Base-by-base conservation (phyloP, 352 stramenopile species). In the Globisporangium nagaii region DNA sequence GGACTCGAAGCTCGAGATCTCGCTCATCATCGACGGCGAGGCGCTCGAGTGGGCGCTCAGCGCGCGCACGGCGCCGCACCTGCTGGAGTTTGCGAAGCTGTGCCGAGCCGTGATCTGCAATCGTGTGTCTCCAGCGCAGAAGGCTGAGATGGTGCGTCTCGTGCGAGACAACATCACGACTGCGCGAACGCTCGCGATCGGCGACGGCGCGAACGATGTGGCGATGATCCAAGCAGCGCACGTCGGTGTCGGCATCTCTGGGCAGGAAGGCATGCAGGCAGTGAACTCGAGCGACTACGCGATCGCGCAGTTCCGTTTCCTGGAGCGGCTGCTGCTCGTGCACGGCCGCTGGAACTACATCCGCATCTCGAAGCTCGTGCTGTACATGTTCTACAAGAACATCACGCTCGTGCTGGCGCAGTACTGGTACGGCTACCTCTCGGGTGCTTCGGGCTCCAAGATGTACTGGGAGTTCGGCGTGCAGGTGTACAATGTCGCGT, bases 331-430 rank as follows among this genome's bases (percentile, higher is more conserved):
- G 17, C 69, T 98, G 35, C 63, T 98, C 4, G 81, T 98, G 24
- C 94, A 98, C 63, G 94, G 94, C 19, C 71, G 84, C 13, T 95
- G 86, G 79, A 96, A 94, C 65, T 97, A 97, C 66, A 81, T 91
- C 35, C 84, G 93, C 31, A 90, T 95, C 50, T 93, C 88, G 31
- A 95, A 95, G 53, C 62, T 98, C 12, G 79, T 97, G 19, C 62
- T 93, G 30, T 97, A 96, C 71, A 95, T 92, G 66, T 97, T 98
- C 62, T 97, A 96, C 75, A 98, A 98, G 67, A 98, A 97, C 73
- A 92, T 96, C 46, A 89, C 93, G 13, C 73, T 97, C 17, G 88
- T 96, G 40, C 54, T 97, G 15, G 72, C 71, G 15, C 81, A 96
- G 61, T 97, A 96, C 66, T 95, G 77, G 72, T 96, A 96, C 64